A percentile compares a stretch with the other conserved stretches of the same genome.
phyloP scores from a whole-genome alignment of 2,329 filamentous ascomycete species.

The Aureobasidium vineae region DNA sequence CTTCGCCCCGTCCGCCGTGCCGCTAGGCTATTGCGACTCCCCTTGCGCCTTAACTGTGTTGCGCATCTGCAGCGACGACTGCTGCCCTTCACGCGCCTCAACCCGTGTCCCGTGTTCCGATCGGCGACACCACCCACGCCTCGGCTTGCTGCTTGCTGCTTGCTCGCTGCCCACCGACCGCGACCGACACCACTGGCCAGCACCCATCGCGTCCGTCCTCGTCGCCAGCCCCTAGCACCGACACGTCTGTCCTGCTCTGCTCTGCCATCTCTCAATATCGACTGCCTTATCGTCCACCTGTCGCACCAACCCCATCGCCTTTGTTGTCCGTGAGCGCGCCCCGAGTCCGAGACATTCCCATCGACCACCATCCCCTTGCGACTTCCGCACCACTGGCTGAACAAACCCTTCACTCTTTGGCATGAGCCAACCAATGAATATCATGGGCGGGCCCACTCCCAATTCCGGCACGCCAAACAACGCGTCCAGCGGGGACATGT shows the following conservation, averaged over 20 bases:
- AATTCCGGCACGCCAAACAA: slow-evolving; percentile 29
- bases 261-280: not conserved
- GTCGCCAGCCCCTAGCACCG: not conserved
- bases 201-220: not conserved
- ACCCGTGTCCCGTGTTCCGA: slow-evolving; percentile 7
- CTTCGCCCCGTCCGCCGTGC: slow-evolving; percentile 20
- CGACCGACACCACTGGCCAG: not conserved
- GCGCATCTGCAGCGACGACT: slow-evolving; percentile 11
- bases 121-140: slow-evolving; percentile 20
- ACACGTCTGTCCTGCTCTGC: not conserved
- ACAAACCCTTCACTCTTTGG: slow-evolving; percentile 18
- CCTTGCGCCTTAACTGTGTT: slow-evolving; percentile 6
- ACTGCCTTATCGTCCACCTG: not conserved
- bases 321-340: slow-evolving; percentile 7
- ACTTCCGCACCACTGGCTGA: slow-evolving; percentile 27
- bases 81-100: slow-evolving; percentile 9
- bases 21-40: slow-evolving; percentile 23
- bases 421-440: slow-evolving; percentile 62
- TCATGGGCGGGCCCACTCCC: slow-evolving; percentile 49
- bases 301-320: not conserved
- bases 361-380: not conserved
- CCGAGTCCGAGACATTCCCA: slow-evolving; percentile 23
- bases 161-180: slow-evolving; percentile 3
- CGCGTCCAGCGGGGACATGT: slow-evolving; percentile 34
- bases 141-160: slow-evolving; percentile 25